Evolutionary conservation across 1,139 yeast genomes (phyloP).

Genomic region (Diutina sp.): DNA sequence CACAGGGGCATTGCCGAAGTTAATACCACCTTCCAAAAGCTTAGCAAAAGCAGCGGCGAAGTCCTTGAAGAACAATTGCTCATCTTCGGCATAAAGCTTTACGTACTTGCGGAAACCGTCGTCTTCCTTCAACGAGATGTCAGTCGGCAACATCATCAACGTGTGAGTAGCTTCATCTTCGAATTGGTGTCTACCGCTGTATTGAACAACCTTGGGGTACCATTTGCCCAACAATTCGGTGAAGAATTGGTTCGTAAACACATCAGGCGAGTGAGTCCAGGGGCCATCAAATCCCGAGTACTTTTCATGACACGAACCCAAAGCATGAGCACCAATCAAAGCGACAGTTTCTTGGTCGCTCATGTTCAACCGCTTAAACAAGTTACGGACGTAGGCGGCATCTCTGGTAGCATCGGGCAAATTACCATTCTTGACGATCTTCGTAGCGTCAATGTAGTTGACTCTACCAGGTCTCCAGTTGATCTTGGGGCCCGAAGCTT

Average conservation of each 20-base stretch:
- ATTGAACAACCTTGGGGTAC: constrained; percentile 34
- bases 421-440: constrained; percentile 56
- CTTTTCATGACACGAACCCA: constrained; percentile 62
- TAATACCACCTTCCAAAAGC: constrained; percentile 64
- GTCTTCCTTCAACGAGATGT: constrained; percentile 61
- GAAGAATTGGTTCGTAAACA: constrained; percentile 75
- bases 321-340: constrained; percentile 77
- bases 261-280: constrained; percentile 86
- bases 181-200: constrained; percentile 31
- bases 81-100: constrained; percentile 58
- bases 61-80: constrained; percentile 57
- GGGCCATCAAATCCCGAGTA: constrained; percentile 82
- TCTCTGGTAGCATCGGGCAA: constrained; percentile 74
- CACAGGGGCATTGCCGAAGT: constrained; percentile 35
- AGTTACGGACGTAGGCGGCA: constrained; percentile 47
- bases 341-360: constrained; percentile 78
- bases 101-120: constrained; percentile 54
- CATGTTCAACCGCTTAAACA: constrained; percentile 57
- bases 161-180: constrained; percentile 60
- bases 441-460: constrained; percentile 22
- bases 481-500: constrained; percentile 74
- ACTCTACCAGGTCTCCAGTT: constrained; percentile 80
- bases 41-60: constrained; percentile 58
- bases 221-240: constrained; percentile 65
- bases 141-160: constrained; percentile 90